Evolutionary conservation across 2,329 filamentous ascomycete species (phyloP), one percentile per base, ranked within the genome.

Genomic region (Neospermospora avenae): DNA sequence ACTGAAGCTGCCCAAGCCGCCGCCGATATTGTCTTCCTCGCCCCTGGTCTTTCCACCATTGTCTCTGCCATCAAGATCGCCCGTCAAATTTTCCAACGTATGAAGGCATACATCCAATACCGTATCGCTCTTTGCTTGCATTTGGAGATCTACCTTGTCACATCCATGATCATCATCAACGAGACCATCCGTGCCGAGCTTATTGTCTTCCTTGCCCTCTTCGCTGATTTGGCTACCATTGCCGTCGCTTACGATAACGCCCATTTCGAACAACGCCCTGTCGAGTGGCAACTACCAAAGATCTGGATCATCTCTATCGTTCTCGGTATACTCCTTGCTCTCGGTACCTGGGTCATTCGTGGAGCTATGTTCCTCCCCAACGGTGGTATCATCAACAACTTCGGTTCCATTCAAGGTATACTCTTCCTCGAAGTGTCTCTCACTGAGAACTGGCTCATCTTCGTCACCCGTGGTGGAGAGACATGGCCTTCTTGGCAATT

Each of bases 81-180:
- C 31, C 90, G 92, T 72, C 91, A 96, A 78, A 96, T 96, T 77
- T 96, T 96, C 84, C 91, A 96, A 79, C 90, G 92, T 73, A 96
- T 96, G 91, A 95, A 96, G 79, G 89, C 91, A 64, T 96, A 96
- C 80, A 91, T 96, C 67, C 89, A 96, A 73, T 96, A 96, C 82
- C 90, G 92, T 84, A 96, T 96, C 72, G 91, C 92, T 55, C 81
- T 96, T 70, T 96, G 91, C 35, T 85, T 96, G 67, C 92, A 96
- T 76, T 83, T 96, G 73, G 91, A 95, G 79, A 85, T 91, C 73
- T 91, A 91, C 80, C 80, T 91, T 24, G 86, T 88, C 68, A 87
- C 86, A 62, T 89, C 87, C 35, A 90, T 90, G 86, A 86, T 90
- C 75, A 89, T 90, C 78, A 84, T 91, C 77, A 87, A 90, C 78